Evolutionary conservation across 257 asterid species (phyloP).

Genomic region (Nicotiana obtusifolia): DNA sequence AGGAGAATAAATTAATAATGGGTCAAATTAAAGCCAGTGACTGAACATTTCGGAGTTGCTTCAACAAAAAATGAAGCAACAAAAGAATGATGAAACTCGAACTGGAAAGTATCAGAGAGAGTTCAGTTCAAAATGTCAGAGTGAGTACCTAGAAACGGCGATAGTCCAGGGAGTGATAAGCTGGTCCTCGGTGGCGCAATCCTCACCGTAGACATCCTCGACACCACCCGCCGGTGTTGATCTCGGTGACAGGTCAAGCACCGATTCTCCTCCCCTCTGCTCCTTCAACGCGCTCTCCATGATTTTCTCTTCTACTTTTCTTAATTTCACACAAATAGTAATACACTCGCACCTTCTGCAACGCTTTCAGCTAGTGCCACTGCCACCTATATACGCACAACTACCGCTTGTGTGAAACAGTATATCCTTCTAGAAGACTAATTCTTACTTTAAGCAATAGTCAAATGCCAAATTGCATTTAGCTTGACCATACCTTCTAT

Average conservation of each 20-base stretch:
- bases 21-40: background rate
- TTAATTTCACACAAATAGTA: background rate
- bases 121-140: background rate
- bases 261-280: conserved; percentile 66
- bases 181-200: conserved; percentile 80
- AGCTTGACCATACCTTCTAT: too few relatives aligned
- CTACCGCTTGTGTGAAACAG: too few relatives aligned
- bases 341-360: background rate
- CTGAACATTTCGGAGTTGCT: background rate
- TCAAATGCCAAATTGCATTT: too few relatives aligned
- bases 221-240: conserved; percentile 77
- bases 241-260: conserved; percentile 71
- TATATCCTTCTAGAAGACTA: too few relatives aligned
- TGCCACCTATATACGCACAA: too few relatives aligned
- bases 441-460: too few relatives aligned
- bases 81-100: background rate
- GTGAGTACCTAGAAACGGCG: conserved; percentile 65
- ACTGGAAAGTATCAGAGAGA: background rate
- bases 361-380: background rate
- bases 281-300: conserved; percentile 68
- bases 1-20: background rate
- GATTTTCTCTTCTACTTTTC: background rate
- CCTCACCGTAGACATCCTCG: conserved; percentile 85
- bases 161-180: conserved; percentile 77
- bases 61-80: background rate